Base-by-base conservation (phyloP, 805 yeast species). In the Kuraishia hungarica region DNA sequence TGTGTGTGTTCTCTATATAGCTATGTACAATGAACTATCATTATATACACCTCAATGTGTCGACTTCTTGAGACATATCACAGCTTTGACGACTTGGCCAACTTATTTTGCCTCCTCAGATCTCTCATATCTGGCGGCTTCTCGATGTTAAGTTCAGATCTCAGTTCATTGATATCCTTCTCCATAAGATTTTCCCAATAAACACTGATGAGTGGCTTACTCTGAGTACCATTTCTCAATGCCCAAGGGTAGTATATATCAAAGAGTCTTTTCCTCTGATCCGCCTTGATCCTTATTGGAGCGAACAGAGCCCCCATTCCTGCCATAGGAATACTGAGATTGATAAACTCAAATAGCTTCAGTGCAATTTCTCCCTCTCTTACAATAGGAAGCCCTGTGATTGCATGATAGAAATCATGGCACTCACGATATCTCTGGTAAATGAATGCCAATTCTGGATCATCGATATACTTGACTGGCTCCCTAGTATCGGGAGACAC, bases 311-410 rank as follows among this genome's bases (percentile, higher is more conserved):
- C 92, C 0, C 97, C 97, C 53, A 94, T 67, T 0, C 97, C 96
- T 2, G 97, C 91, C 96, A 93, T 92, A 15, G 97, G 97, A 50
- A 94, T 82, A 3, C 96, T 96, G 57, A 93, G 80, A 67, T 94
- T 93, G 64, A 94, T 86, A 64, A 85, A 96, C 69, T 93, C 99
- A 61, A 94, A 83, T 13, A 91, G 87, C 69, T 94, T 94, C 20
- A 94, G 86, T 0, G 97, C 90, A 54, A 94, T 86, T 66, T 94
- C 99, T n/a, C 99, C 99, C 65, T 94, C 98, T 60, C 94, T 81
- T 50, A 88, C 85, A 51, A 92, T 88, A 0, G 98, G 98, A 53
- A 89, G 76, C 17, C 96, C 93, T 0, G 96, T 87, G 28, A 94
- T 77, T 0, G 98, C 89, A 66, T 94, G 99, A 66, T 91, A 93